phyloP scores from a whole-genome alignment of 768 basidiomycete genomes.

The Tricholoma hemisulphureum region DNA sequence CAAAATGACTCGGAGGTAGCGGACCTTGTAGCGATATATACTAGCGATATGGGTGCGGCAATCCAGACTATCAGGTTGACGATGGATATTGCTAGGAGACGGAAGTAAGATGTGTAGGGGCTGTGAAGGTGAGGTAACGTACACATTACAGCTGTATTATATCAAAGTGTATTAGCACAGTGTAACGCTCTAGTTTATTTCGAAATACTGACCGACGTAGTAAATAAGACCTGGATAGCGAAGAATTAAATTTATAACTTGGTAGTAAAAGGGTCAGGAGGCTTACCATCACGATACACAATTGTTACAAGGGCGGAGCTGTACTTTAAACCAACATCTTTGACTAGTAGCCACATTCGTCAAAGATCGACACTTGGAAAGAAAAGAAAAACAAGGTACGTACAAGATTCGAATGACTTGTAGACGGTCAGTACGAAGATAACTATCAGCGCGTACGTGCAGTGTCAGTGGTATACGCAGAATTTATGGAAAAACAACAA shows the following conservation, averaged over 20 bases:
- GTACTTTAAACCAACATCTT: background rate
- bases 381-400: background rate
- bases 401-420: conserved; percentile 1
- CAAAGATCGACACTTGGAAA: background rate
- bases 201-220: conserved; percentile 23
- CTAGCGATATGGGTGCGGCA: conserved; percentile 23
- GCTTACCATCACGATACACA: conserved; percentile 16
- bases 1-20: background rate
- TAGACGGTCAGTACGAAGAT: conserved; percentile 5
- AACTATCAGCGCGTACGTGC: background rate
- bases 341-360: conserved; percentile 11
- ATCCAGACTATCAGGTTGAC: conserved; percentile 26
- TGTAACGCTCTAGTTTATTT: background rate
- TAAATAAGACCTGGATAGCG: conserved; percentile 21
- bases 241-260: background rate
- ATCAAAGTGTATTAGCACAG: background rate
- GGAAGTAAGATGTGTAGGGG: background rate
- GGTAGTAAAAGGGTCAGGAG: background rate
- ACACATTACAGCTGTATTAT: conserved; percentile 22
- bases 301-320: conserved; percentile 1
- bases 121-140: conserved; percentile 1
- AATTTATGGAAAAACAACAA: background rate
- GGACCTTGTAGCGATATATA: conserved; percentile 23
- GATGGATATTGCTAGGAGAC: conserved; percentile 19
- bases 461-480: background rate